Conservation (phyloP, 1,284 basidiomycete genomes). For the Tetrapyrgos nigripes region DNA sequence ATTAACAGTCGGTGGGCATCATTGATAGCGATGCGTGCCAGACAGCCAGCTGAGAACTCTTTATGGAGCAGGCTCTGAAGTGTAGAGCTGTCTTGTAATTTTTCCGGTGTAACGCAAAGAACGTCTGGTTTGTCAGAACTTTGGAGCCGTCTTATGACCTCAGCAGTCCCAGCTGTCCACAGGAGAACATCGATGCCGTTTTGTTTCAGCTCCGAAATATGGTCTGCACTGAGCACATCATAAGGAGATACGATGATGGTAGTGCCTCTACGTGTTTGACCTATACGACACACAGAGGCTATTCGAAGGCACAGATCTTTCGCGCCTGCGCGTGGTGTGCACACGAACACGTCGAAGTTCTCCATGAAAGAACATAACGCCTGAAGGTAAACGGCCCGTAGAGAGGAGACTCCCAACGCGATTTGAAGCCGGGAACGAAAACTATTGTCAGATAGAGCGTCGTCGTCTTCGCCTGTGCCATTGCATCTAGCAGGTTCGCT, state of each 20-base stretch:
- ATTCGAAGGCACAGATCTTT: neutral
- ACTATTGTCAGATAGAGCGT: neutral
- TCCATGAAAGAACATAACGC: neutral
- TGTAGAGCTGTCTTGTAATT: neutral
- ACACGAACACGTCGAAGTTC: neutral
- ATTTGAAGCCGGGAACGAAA: neutral
- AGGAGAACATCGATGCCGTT: neutral
- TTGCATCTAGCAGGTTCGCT: neutral
- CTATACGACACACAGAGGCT: neutral
- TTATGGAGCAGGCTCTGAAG: neutral
- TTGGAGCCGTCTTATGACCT: neutral
- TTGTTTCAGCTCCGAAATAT: neutral
- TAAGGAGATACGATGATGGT: neutral
- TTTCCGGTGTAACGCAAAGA: neutral
- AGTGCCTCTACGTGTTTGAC: neutral
- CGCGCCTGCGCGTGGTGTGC: neutral
- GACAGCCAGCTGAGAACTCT: slow-evolving; percentile 31
- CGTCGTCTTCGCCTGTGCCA: neutral
- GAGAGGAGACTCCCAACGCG: neutral
- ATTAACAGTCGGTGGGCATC: slow-evolving; percentile 81
- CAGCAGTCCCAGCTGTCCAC: neutral
- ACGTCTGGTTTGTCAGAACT: neutral
- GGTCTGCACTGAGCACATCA: neutral
- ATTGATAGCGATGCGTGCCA: slow-evolving; percentile 84
- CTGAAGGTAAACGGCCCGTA: neutral